Conservation (phyloP, 1,139 yeast genomes). For the Protomyces arabidopsidicola region DNA sequence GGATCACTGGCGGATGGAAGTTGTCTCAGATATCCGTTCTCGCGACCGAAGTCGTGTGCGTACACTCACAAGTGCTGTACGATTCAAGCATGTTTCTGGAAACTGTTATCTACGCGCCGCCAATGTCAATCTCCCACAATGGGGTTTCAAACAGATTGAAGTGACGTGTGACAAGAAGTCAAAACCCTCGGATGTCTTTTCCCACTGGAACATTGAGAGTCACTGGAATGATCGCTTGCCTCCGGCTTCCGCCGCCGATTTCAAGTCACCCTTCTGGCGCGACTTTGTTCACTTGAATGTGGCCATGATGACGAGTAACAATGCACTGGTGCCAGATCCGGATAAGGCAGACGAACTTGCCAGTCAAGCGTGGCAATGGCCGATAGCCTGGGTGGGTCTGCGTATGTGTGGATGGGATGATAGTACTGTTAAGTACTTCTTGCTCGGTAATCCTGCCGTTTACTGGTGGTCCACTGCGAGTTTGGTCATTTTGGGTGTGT, state of each 20-base stretch:
- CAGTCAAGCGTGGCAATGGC: constrained; percentile 98
- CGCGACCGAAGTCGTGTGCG: constrained; percentile 59
- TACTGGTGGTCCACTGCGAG: constrained; percentile 87
- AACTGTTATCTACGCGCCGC: constrained; percentile 85
- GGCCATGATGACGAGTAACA: constrained; percentile 99
- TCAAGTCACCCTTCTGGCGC: constrained; percentile 54
- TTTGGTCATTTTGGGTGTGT: constrained; percentile 55
- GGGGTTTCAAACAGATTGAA: constrained; percentile 99
- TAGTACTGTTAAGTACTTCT: constrained; percentile 67
- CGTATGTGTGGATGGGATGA: constrained; percentile 95
- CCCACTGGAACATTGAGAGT: constrained; percentile 97
- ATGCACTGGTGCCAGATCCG: constrained; percentile 85
- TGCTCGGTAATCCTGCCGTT: constrained; percentile 89
- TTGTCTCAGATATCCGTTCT: constrained; percentile 66
- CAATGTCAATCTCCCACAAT: constrained; percentile 75
- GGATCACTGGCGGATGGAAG: constrained; percentile 91
- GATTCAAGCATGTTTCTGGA: constrained; percentile 62
- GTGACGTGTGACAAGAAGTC: constrained; percentile 78
- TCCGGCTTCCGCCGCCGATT: constrained; percentile 76
- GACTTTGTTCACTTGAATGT: constrained; percentile 89
- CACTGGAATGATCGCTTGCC: constrained; percentile 64
- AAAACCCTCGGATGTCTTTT: constrained; percentile 78
- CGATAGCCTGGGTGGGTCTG: constrained; percentile 82
- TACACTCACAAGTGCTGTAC: constrained; percentile 80
- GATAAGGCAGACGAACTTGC: constrained; percentile 92